phyloP scores from a whole-genome alignment of 768 basidiomycete genomes.

The Boletus rubropictus region DNA sequence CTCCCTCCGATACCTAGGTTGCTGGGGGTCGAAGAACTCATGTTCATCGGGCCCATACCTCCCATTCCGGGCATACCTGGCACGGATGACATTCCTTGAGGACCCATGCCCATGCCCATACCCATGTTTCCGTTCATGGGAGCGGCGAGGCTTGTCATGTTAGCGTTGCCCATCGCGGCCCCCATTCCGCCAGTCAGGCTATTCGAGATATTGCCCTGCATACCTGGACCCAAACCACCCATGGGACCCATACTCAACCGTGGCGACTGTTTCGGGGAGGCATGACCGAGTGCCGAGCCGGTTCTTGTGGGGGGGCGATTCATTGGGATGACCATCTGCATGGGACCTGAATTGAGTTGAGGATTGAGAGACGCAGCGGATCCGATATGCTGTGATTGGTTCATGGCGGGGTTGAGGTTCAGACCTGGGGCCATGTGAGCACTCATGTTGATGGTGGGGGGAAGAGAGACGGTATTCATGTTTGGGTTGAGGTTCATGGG shows the following conservation, averaged over 20 bases:
- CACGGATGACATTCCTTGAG: constrained; percentile 14
- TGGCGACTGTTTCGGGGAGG: constrained; percentile 28
- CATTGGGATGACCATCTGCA: constrained; percentile 22
- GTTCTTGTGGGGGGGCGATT: constrained; percentile 28
- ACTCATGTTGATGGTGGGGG: constrained; percentile 12
- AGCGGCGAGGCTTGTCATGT: constrained; percentile 9
- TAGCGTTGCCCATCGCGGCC: constrained; percentile 4
- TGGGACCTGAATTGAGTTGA: constrained; percentile 14
- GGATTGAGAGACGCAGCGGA: constrained; percentile 6
- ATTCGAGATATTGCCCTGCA: constrained; percentile 14
- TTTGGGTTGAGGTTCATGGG: constrained; percentile 19
- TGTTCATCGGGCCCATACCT: constrained; percentile 20
- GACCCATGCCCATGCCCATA: constrained; percentile 14
- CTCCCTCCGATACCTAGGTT: constrained; percentile 19
- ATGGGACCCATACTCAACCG: constrained; percentile 18
- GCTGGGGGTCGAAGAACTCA: constrained; percentile 13
- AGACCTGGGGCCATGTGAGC: constrained; percentile 8
- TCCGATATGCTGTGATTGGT: constrained; percentile 21
- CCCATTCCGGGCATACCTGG: constrained; percentile 12
- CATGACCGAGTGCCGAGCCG: constrained; percentile 26
- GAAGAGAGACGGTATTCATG: constrained; percentile 12
- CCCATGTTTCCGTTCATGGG: constrained; percentile 12
- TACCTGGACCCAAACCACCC: constrained; percentile 5
- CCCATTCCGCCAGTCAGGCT: constrained; percentile 16
- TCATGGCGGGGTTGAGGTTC: constrained; percentile 11